Evolutionary conservation across 2,329 filamentous ascomycete genomes (phyloP).

Genomic region (Endoconidiophora laricicola): DNA sequence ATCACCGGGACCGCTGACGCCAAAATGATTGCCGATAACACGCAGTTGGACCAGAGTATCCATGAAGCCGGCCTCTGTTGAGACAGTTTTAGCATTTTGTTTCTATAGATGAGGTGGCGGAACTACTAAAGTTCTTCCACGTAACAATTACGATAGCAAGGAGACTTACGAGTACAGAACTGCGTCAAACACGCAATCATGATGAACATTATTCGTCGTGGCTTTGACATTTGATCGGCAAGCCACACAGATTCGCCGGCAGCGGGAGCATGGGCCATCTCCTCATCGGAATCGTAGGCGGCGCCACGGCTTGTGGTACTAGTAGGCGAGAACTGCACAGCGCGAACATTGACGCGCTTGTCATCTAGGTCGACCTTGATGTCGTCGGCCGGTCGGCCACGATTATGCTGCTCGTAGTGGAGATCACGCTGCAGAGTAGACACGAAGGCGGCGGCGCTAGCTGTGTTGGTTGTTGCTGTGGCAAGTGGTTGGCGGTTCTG

Average conservation of each 20-base stretch:
- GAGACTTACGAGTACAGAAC: slow-evolving; percentile 22
- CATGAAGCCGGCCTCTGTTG: slow-evolving; percentile 21
- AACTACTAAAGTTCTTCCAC: neutral
- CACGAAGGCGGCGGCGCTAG: neutral
- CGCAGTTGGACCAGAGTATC: slow-evolving; percentile 28
- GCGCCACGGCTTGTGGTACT: neutral
- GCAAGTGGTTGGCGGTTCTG: neutral
- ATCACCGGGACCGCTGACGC: slow-evolving; percentile 25
- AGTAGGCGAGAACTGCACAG: neutral
- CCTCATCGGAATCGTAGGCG: slow-evolving; percentile 5
- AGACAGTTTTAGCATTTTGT: neutral
- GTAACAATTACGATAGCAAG: neutral
- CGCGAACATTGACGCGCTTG: too few species aligned
- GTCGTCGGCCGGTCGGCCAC: neutral
- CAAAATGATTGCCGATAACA: slow-evolving; percentile 23
- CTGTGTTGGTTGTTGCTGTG: neutral
- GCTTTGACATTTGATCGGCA: slow-evolving; percentile 10
- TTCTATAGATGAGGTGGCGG: neutral
- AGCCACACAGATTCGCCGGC: slow-evolving; percentile 8
- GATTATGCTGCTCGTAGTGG: neutral
- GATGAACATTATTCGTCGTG: slow-evolving; percentile 24
- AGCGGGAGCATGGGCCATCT: neutral
- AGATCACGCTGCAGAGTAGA: too few species aligned
- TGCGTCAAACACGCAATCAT: slow-evolving; percentile 29
- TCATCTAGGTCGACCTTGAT: neutral